A percentile compares a stretch with the other conserved stretches of the same genome.
These are phyloP conservation scores for Abrus pulchellus DNA, from an alignment of 306 rosid species.

Conservation along the genomic window DNA sequence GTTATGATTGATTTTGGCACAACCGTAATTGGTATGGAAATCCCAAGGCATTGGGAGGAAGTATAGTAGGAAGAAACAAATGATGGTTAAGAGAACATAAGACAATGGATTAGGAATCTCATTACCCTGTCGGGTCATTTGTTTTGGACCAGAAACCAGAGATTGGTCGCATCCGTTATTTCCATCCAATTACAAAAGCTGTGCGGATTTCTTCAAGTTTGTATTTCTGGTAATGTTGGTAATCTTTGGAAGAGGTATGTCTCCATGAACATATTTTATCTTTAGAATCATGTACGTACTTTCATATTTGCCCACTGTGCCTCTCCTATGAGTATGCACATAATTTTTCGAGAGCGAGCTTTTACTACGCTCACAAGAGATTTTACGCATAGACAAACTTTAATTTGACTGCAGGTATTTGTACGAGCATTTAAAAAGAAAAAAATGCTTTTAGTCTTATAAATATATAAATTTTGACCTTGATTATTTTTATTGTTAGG, in stretches of 20 bases:
- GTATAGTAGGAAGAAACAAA: not conserved
- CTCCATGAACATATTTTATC: not conserved
- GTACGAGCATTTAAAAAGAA: not conserved
- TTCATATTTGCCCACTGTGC: not conserved
- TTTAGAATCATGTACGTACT: not conserved
- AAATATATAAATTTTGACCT: too few relatives aligned
- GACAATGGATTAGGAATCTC: not conserved
- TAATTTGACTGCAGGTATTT: not conserved
- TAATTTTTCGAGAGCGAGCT: not conserved
- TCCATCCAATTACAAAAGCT: constrained; percentile 34
- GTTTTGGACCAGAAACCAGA: constrained; percentile 29
- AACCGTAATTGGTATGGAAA: too few relatives aligned
- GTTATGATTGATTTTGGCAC: constrained; percentile 6
- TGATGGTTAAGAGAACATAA: not conserved
- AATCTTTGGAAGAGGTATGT: constrained; percentile 46
- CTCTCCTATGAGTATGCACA: not conserved
- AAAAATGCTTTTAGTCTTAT: too few relatives aligned
- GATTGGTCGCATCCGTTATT: not conserved
- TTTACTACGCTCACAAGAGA: not conserved
- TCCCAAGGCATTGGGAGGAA: too few relatives aligned
- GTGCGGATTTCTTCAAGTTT: not conserved
- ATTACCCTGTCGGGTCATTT: not conserved
- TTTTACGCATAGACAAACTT: not conserved
- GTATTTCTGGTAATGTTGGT: not conserved
- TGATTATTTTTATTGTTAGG: too few relatives aligned